Evolutionary conservation across 805 yeast species (phyloP), one percentile per base, ranked within the genome.

Genomic region (Candida insectalens): DNA sequence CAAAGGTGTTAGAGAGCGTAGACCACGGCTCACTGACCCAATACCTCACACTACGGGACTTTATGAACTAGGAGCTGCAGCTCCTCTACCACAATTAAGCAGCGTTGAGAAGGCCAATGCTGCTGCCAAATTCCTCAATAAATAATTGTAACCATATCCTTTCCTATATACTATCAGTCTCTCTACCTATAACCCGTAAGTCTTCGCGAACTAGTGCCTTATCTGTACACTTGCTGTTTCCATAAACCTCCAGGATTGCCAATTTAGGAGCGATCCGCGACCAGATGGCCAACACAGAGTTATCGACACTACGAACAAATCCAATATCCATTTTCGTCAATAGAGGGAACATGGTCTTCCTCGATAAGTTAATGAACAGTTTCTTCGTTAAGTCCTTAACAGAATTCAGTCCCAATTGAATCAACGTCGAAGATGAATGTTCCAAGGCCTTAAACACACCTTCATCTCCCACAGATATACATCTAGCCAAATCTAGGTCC

Each of bases 231-330:
- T 74, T 61, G 49, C 81, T 83, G 49, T 80, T 65, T 2, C 96
- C 96, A 52, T 78, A 85, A 12, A 84, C 88, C 46, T 84, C 94
- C 36, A 89, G 50, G 12, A 82, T 64, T 30, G 67, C 65, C 36
- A 89, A 56, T 30, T 71, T 71, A 0, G 76, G 69, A 41, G 92
- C 83, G 8, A 69, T 65, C 19, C 66, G 57, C 3, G 81, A 68
- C 15, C 85, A 44, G 19, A 67, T 47, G 18, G 69, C 71, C n/a
- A 88, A 52, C 1, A 74, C 68, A 14, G 65, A 68, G 53, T 89
- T 84, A 49, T 85, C 85, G 9, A 84, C 69, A 15, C 74, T 63
- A 26, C 94, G 63, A 3, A 85, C 83, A 56, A 89, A 89, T 0
- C 96, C 94, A 10, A 77, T 50, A 52, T 89, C 92, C 13, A 83